Evolutionary conservation across 495 filamentous ascomycete species (phyloP).

Genomic region (Aspergillus indologenus): DNA sequence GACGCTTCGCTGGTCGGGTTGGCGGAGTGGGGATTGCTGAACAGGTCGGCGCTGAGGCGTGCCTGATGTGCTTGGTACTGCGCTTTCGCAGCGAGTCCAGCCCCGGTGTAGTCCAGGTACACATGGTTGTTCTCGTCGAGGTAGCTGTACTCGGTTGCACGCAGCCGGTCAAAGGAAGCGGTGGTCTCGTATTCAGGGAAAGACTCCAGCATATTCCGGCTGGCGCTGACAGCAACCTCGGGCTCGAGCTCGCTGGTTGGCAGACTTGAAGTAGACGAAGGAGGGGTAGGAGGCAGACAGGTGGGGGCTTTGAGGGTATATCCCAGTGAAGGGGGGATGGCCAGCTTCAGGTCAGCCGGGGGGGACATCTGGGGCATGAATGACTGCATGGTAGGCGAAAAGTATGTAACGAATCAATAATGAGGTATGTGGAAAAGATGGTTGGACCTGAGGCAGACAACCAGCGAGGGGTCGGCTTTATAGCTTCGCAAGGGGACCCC

Average conservation of each 20-base stretch:
- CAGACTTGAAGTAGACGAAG: not conserved
- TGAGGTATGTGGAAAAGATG: not conserved
- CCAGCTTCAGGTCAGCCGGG: not conserved
- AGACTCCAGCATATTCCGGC: not conserved
- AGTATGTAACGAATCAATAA: not conserved
- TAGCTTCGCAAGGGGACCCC: not conserved
- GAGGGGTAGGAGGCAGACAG: not conserved
- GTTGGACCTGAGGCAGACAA: not conserved
- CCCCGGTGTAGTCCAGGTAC: slow-evolving; percentile 14
- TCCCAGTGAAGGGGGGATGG: not conserved
- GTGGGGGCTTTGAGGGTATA: not conserved
- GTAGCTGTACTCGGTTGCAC: slow-evolving; percentile 14
- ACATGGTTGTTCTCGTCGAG: slow-evolving; percentile 10
- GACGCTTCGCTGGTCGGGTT: slow-evolving; percentile 9
- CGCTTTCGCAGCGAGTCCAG: slow-evolving; percentile 8
- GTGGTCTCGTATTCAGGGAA: slow-evolving; percentile 11
- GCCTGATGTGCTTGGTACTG: slow-evolving; percentile 2
- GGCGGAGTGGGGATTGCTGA: slow-evolving; percentile 11
- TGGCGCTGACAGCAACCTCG: not conserved
- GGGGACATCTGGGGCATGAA: not conserved
- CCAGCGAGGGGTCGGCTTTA: not conserved
- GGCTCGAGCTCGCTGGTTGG: not conserved
- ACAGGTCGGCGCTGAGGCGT: slow-evolving; percentile 4
- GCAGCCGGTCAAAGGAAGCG: slow-evolving; percentile 1
- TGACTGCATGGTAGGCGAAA: not conserved